Evolutionary conservation across 306 rosid species (phyloP), one percentile per base, ranked within the genome.

Genomic region (Elaeagnus macrophylla): DNA sequence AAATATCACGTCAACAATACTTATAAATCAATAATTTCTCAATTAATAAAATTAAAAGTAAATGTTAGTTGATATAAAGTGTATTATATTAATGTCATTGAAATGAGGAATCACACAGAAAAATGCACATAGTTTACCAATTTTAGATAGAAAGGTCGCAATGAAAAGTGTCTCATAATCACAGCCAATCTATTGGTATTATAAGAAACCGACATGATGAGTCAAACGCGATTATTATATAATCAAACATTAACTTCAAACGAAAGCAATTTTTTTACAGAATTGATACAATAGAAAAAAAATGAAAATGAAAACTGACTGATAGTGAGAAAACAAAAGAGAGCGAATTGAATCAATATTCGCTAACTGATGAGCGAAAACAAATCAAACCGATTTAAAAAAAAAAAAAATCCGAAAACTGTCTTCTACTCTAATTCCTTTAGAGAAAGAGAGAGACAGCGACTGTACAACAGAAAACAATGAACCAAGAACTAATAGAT

Each of bases 391-490:
- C 32, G 4, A 25, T 25, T 25, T 25, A 2, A 25, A 5, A 25
- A 25, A 25, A 2, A 25, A 5, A 25, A 25, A 25, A 3, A 25
- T 25, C 32, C 32, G 4, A 25, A 25, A 25, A 70, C 43, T 69
- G 62, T 66, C 73, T 71, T 67, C 67, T 60, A 59, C 61, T 19
- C 40, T 51, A 59, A 73, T 48, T 50, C 41, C 18, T 45, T 45
- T 13, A 47, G 37, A 39, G 37, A 40, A 42, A n/a, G 20, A 65
- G 32, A 51, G 65, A 59, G 81, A 76, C 67, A 71, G 60, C 43
- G 75, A 72, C 72, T 51, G 72, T 72, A 78, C 65, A 71, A 57
- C 75, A 32, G 64, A 68, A 61, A 64, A 64, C 75, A 68, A 77
- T 60, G 78, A 76, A 77, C 32, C 57, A 10, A 43, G 67, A 59